These are phyloP conservation scores for Solanum bukasovii DNA, from an alignment of 257 asterid genomes.

Conservation along the genomic window DNA sequence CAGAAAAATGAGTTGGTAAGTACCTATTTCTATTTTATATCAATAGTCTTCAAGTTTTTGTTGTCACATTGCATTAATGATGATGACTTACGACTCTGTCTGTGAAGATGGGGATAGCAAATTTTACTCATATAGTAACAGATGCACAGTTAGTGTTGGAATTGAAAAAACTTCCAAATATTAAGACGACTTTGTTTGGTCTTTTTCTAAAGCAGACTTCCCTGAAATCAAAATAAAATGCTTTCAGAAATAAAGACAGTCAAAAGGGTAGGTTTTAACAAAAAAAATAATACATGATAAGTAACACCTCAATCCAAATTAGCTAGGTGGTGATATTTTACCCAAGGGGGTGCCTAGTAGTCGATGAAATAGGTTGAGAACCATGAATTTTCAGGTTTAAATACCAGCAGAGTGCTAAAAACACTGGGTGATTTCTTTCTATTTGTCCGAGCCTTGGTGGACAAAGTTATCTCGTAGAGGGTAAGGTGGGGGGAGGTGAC, in stretches of 20 bases:
- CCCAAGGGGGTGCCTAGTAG: neutral
- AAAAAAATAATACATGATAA: neutral
- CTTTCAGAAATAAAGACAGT: neutral
- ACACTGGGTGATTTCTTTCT: neutral
- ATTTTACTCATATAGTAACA: neutral
- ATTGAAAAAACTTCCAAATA: neutral
- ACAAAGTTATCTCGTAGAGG: neutral
- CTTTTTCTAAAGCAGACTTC: neutral
- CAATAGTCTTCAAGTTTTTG: slow-evolving; percentile 7
- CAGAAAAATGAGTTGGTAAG: slow-evolving; percentile 75
- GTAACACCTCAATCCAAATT: neutral
- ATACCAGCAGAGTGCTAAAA: neutral
- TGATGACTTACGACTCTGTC: neutral
- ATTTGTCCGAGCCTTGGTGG: neutral
- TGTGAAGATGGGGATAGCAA: neutral
- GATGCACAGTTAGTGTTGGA: neutral
- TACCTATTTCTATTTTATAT: slow-evolving; percentile 19
- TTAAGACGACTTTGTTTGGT: neutral
- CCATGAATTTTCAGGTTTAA: neutral
- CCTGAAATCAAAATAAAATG: neutral
- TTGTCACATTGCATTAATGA: neutral
- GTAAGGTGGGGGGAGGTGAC: neutral
- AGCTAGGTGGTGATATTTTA: neutral
- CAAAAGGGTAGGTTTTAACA: neutral
- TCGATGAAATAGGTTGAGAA: neutral